A percentile compares a stretch with the other conserved stretches of the same genome.
These are phyloP conservation scores for Echinochloa phyllopogon DNA, from an alignment of 176 grass and related monocot genomes.

Conservation along the genomic window DNA sequence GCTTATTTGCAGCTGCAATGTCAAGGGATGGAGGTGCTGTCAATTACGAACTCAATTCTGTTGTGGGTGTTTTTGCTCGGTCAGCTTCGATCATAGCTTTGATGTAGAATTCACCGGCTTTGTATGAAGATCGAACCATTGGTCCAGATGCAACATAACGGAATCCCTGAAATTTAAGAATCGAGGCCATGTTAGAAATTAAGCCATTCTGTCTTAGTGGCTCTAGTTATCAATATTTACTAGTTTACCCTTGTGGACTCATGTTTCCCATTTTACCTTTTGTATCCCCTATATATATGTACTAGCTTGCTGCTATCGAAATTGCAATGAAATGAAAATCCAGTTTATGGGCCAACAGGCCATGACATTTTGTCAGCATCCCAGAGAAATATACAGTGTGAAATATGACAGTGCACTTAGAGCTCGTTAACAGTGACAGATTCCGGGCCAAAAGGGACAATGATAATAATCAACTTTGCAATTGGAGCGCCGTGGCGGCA, in stretches of 20 bases:
- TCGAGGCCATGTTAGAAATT: background rate
- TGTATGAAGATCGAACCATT: constrained; percentile 94
- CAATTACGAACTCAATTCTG: constrained; percentile 33
- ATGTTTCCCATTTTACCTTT: no score
- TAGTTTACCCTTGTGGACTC: no score
- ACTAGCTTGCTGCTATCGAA: no score
- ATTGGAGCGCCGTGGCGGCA: background rate
- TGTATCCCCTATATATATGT: no score
- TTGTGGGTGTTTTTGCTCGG: constrained; percentile 45
- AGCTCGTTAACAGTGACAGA: background rate
- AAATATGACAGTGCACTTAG: background rate
- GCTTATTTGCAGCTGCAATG: constrained; percentile 47
- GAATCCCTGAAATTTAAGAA: constrained; percentile 66
- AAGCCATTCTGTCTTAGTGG: no score
- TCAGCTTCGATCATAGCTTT: constrained; percentile 96
- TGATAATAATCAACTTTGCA: background rate
- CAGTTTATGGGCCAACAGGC: no score
- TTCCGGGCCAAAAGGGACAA: background rate
- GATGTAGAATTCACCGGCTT: constrained; percentile 95
- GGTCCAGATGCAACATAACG: constrained; percentile 91
- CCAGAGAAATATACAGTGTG: background rate
- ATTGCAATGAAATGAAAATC: no score
- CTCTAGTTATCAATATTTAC: no score
- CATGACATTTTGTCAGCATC: background rate
- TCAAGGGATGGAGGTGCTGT: background rate